Base-by-base conservation (phyloP, 1,139 yeast genomes). In the Meyerozyma guilliermondii region DNA sequence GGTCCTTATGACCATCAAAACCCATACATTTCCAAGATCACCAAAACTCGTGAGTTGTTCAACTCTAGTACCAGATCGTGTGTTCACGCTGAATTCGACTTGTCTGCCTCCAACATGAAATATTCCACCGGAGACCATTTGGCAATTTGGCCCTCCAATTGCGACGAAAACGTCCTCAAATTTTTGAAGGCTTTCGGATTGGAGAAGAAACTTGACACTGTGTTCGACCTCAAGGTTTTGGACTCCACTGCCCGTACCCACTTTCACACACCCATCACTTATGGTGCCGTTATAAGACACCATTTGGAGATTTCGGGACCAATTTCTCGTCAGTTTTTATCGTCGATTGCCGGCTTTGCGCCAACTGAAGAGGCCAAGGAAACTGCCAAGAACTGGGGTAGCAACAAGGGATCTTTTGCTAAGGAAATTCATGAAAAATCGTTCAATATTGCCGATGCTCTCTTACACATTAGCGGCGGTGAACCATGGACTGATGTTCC, bases 101-200 rank as follows among this genome's bases (percentile, higher is more conserved):
- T 89, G 41, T 74, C 88, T 1, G 77, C 68, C 35, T 79, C 94
- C 4, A 85, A 86, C 55, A 70, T 92, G 59, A 81, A 84, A 57
- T 92, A 92, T 63, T 74, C 89, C 41, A 92, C 98, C 9, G 98
- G 98, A 62, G 98, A 92, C 62, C 98, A 92, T 65, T 69, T 92
- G 53, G 98, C 96, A 10, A 71, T 92, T 46, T 87, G 97, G 95
- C 92, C 98, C 34, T 87, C 94, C 35, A 92, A 92, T 63, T 72
- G 95, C 4, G 74, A 83, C 58, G 88, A 83, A 58, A 81, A 87
- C 55, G 83, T 89, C 36, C 73, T 69, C 16, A 70, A 74, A 35
- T 85, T 92, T 54, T 66, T 85, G 48, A 55, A 68, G 40, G 81
- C 87, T 8, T 79, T 91, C 49, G 84, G 79, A 31, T 71, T 92